phyloP scores from a whole-genome alignment of 2,329 filamentous ascomycete species.

The Aspergillaceae sp. region DNA sequence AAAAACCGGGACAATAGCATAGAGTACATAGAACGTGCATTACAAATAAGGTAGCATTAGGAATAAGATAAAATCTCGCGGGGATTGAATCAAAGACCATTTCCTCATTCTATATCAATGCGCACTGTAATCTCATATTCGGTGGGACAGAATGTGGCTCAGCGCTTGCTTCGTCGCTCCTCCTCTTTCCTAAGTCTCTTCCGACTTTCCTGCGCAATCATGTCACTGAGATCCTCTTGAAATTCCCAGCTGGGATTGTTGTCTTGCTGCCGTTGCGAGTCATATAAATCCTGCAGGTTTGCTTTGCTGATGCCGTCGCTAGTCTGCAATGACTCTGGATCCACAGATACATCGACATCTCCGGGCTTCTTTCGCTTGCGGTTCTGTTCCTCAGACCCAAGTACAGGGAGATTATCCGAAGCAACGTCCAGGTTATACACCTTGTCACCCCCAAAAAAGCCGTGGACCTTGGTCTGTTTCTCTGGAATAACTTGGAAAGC shows the following conservation, averaged over 20 bases:
- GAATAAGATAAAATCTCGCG: too few relatives aligned
- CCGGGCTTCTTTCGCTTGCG: conserved; percentile 92
- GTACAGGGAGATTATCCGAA: conserved; percentile 55
- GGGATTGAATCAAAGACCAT: too few relatives aligned
- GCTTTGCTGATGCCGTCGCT: conserved; percentile 77
- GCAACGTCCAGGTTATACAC: conserved; percentile 74
- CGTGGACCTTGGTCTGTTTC: conserved; percentile 72
- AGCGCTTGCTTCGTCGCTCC: conserved; percentile 59
- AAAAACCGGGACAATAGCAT: too few relatives aligned
- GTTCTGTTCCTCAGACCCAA: conserved; percentile 69
- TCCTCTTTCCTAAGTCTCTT: conserved; percentile 86
- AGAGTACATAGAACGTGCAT: too few relatives aligned
- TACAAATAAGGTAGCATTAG: too few relatives aligned
- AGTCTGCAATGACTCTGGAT: conserved; percentile 68
- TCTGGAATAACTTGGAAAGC: conserved; percentile 89
- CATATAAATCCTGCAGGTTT: conserved; percentile 70
- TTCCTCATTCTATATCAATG: too few relatives aligned
- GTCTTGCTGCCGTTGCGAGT: conserved; percentile 58
- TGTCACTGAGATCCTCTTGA: conserved; percentile 86
- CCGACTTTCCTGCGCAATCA: conserved; percentile 88
- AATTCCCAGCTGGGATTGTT: conserved; percentile 63
- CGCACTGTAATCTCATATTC: too few relatives aligned
- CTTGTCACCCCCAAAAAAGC: conserved; percentile 93
- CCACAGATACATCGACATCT: conserved; percentile 86
- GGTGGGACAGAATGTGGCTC: not conserved